A percentile compares a stretch with the other conserved stretches of the same genome.
Evolutionary conservation across 2,329 filamentous ascomycete genomes (phyloP).

Genomic region (Plenodomus biglobosus): DNA sequence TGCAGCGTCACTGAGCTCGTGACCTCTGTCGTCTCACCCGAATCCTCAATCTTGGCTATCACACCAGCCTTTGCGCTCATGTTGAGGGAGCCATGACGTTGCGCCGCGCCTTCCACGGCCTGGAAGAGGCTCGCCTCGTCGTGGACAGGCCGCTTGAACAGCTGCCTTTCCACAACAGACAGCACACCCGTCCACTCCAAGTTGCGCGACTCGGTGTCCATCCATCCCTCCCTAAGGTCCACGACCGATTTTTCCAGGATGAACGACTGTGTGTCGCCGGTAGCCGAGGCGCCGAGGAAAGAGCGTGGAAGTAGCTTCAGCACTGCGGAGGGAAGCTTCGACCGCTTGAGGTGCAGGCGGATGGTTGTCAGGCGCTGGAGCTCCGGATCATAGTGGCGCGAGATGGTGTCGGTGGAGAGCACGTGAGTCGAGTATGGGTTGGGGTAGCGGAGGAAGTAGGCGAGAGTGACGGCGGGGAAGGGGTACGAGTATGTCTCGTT

Average conservation of each 20-base stretch:
- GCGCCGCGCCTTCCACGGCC: constrained; percentile 35
- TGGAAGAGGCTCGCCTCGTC: constrained; percentile 33
- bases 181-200: constrained; percentile 80
- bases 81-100: constrained; percentile 37
- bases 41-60: constrained; percentile 31
- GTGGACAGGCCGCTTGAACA: constrained; percentile 58
- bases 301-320: constrained; percentile 73
- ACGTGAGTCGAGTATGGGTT: constrained; percentile 84
- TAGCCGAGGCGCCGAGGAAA: constrained; percentile 61
- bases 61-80: constrained; percentile 27
- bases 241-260: constrained; percentile 79
- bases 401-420: constrained; percentile 79
- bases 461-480: constrained; percentile 81
- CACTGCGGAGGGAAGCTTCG: constrained; percentile 72
- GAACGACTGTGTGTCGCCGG: constrained; percentile 71
- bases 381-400: constrained; percentile 69
- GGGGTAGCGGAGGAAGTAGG: constrained; percentile 87
- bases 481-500: constrained; percentile 76
- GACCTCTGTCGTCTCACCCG: constrained; percentile 61
- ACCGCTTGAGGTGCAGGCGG: constrained; percentile 79
- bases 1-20: constrained; percentile 73
- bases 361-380: constrained; percentile 76
- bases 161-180: constrained; percentile 74
- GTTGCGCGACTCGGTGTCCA: constrained; percentile 79
- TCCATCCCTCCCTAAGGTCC: constrained; percentile 78